Percentiles rank a stretch among this genome's conserved stretches.
phyloP scores from a whole-genome alignment of 257 asterid genomes.

The Nicotiana paniculata region DNA sequence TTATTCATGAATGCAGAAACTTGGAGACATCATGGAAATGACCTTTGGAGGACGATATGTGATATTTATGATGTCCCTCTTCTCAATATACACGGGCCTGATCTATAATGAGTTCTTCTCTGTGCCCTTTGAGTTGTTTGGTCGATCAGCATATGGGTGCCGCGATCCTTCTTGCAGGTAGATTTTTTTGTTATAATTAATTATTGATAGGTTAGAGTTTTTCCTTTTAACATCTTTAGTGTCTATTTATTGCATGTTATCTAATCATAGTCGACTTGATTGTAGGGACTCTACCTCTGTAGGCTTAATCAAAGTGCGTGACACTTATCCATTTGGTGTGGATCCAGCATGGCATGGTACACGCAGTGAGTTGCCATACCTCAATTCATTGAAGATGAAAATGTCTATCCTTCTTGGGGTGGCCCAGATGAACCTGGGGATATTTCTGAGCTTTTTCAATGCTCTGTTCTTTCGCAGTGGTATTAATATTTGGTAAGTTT shows the following conservation, averaged over 20 bases:
- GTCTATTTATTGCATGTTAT: constrained; percentile 9
- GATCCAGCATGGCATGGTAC: constrained; percentile 99
- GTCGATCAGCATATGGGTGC: constrained; percentile 80
- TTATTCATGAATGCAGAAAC: constrained; percentile 64
- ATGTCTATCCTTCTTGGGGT: constrained; percentile 98
- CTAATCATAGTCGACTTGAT: constrained; percentile 9
- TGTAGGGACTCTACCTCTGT: constrained; percentile 76
- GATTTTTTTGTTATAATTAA: constrained; percentile 6
- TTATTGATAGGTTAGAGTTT: neutral
- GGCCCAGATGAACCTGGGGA: constrained; percentile 97
- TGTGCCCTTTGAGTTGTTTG: constrained; percentile 80
- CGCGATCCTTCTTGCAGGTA: constrained; percentile 93
- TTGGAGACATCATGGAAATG: constrained; percentile 98
- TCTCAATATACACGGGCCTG: constrained; percentile 94
- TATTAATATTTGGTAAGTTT: constrained; percentile 68
- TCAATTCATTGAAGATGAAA: constrained; percentile 93
- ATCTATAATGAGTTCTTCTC: constrained; percentile 96
- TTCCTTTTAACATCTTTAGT: neutral
- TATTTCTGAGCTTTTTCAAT: constrained; percentile 82
- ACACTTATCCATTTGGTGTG: constrained; percentile 89
- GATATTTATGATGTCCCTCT: constrained; percentile 82
- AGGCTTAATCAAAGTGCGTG: constrained; percentile 81
- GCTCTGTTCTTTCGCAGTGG: constrained; percentile 71
- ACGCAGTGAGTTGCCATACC: constrained; percentile 93
- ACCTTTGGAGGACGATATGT: constrained; percentile 97